A percentile compares a stretch with the other conserved stretches of the same genome.
Conservation (phyloP, 2,329 filamentous ascomycete species). For the Calonectria pseudoturangicola region DNA sequence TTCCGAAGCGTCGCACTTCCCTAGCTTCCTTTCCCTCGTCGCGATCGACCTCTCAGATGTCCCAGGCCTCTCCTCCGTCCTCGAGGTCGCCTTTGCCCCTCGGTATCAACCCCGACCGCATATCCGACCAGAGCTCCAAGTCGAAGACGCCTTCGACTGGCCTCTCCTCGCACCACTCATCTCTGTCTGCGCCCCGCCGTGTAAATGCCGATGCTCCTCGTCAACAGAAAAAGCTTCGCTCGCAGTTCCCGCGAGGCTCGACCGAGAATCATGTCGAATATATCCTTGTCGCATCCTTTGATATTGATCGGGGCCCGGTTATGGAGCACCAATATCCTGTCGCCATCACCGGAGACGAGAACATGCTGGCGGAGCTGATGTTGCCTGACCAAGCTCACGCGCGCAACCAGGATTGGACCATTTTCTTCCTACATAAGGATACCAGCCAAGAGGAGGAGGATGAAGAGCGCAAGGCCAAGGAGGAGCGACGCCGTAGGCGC, state of each 20-base stretch:
- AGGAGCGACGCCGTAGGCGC: conserved; percentile 70
- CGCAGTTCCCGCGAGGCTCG: conserved; percentile 84
- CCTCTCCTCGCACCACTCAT: conserved; percentile 77
- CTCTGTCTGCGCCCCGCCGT: conserved; percentile 71
- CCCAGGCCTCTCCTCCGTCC: conserved; percentile 70
- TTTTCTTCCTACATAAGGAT: conserved; percentile 99
- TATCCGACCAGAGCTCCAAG: conserved; percentile 75
- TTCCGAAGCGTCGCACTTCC: conserved; percentile 69
- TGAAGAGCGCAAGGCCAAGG: conserved; percentile 76
- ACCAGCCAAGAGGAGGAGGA: conserved; percentile 89
- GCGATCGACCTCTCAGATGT: conserved; percentile 75
- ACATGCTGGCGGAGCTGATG: conserved; percentile 99
- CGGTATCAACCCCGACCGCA: conserved; percentile 70
- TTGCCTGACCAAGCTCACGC: conserved; percentile 97
- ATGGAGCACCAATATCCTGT: conserved; percentile 99
- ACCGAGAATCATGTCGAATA: conserved; percentile 98
- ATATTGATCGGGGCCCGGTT: conserved; percentile 95
- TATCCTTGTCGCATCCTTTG: conserved; percentile 96
- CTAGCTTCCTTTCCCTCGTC: conserved; percentile 79
- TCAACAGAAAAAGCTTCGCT: conserved; percentile 74
- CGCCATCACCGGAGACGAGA: conserved; percentile 96
- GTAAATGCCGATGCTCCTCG: conserved; percentile 71
- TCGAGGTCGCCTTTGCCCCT: conserved; percentile 73
- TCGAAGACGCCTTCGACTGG: conserved; percentile 76
- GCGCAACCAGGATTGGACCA: conserved; percentile 97